Evolutionary conservation across 2,329 filamentous ascomycete genomes (phyloP).

Genomic region (Venturia aucupariae): DNA sequence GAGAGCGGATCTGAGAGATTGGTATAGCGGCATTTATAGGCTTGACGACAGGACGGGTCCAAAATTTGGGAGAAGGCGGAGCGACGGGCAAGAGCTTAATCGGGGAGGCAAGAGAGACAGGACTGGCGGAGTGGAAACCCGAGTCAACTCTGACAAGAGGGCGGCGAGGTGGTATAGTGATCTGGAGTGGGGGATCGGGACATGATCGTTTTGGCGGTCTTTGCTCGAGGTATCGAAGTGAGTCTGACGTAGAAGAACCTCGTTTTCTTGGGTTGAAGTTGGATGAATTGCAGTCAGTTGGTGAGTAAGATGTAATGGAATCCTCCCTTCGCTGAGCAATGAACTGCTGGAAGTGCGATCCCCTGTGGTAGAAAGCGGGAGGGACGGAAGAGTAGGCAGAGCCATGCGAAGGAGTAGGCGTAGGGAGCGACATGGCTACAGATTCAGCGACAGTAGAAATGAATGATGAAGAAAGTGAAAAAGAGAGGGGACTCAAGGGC

Average conservation of each 20-base stretch:
- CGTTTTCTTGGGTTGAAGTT: background rate
- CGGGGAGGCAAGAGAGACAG: background rate
- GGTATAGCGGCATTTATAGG: background rate
- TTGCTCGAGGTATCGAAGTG: background rate
- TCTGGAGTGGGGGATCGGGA: background rate
- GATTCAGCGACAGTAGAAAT: background rate
- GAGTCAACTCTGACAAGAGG: background rate
- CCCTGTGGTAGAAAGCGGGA: background rate
- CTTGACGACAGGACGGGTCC: conserved; percentile 4
- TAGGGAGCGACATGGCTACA: conserved; percentile 1
- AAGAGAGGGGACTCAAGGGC: background rate
- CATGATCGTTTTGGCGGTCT: background rate
- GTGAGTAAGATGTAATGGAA: background rate
- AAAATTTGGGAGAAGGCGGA: background rate
- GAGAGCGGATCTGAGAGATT: conserved; percentile 2
- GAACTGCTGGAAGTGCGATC: background rate
- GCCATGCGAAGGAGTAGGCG: background rate
- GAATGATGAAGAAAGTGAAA: background rate
- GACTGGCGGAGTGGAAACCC: background rate
- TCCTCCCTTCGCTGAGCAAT: background rate
- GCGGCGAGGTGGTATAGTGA: background rate
- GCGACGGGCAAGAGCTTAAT: background rate
- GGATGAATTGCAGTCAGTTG: background rate
- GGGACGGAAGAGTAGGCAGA: conserved; percentile 1
- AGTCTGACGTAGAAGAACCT: background rate